These are phyloP conservation scores for Neofusicoccum ribis DNA, from an alignment of 2,329 filamentous ascomycete species.

Conservation along the genomic window DNA sequence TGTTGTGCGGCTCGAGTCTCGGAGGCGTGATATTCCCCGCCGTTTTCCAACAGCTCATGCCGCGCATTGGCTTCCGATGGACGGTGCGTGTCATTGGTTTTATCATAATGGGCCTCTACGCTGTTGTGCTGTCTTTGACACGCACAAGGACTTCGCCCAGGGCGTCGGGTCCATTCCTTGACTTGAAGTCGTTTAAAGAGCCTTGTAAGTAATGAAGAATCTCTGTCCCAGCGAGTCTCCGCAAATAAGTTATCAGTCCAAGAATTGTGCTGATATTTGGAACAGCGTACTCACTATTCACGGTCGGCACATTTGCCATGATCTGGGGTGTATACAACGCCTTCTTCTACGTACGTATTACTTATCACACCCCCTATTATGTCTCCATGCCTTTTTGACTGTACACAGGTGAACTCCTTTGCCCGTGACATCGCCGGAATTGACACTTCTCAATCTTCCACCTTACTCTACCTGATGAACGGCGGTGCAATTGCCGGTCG, in stretches of 20 bases:
- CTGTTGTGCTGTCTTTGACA: constrained; percentile 44
- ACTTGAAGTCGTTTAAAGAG: constrained; percentile 58
- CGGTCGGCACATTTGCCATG: constrained; percentile 44
- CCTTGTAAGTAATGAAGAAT: neutral
- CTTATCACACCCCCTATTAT: neutral
- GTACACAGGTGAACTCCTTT: constrained; percentile 53
- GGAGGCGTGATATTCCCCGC: constrained; percentile 52
- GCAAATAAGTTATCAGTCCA: neutral
- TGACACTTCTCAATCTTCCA: constrained; percentile 53
- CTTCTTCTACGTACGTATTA: constrained; percentile 44
- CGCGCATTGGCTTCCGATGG: constrained; percentile 59
- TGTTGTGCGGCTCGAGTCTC: constrained; percentile 42
- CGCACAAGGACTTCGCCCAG: constrained; percentile 34
- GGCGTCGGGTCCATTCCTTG: constrained; percentile 49
- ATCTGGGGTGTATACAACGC: constrained; percentile 52
- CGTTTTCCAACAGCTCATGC: constrained; percentile 54
- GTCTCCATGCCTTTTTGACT: constrained; percentile 40
- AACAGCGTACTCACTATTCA: constrained; percentile 43
- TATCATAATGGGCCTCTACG: constrained; percentile 55
- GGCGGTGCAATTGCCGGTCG: constrained; percentile 58
- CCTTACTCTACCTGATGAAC: constrained; percentile 60
- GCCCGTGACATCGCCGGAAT: constrained; percentile 51
- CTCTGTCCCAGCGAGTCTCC: neutral
- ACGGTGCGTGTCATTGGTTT: constrained; percentile 58
- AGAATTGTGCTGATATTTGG: constrained; percentile 17